phyloP scores from a whole-genome alignment of 176 grass and related monocot genomes.

The Bothriochloa decipiens region DNA sequence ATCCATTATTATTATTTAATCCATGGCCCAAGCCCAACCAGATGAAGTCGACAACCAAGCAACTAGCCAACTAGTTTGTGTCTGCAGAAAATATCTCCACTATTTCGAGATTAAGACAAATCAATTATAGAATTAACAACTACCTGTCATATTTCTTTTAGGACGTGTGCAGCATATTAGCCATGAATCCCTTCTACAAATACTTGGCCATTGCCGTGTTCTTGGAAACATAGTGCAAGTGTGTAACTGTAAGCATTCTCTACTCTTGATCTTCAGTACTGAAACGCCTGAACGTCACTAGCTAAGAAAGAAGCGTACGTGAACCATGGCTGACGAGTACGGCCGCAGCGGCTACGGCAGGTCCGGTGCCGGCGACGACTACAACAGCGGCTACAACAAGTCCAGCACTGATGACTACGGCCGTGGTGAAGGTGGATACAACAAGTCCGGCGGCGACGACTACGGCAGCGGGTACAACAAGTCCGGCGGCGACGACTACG shows the following conservation, averaged over 20 bases:
- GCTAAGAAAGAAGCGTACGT: neutral
- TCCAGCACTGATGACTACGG: neutral
- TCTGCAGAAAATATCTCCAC: slow-evolving; percentile 31
- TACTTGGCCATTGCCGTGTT: slow-evolving; percentile 27
- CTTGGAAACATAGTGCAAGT: slow-evolving; percentile 14
- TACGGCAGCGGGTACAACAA: slow-evolving; percentile 38
- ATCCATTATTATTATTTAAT: neutral
- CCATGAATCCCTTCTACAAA: slow-evolving; percentile 40
- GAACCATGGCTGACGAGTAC: slow-evolving; percentile 55
- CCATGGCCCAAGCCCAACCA: neutral
- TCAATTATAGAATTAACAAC: neutral
- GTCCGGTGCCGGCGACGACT: neutral
- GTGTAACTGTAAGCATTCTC: slow-evolving; percentile 2
- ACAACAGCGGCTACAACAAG: neutral
- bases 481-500: slow-evolving; percentile 34
- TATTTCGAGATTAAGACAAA: neutral
- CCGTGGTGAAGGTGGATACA: slow-evolving; percentile 7
- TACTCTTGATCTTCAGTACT: neutral
- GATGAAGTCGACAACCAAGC: slow-evolving; percentile 13
- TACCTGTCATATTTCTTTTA: neutral
- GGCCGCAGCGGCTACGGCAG: slow-evolving; percentile 31
- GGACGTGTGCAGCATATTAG: neutral
- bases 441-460: slow-evolving; percentile 26
- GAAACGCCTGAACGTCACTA: neutral
- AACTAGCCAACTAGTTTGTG: slow-evolving; percentile 11